These are phyloP conservation scores for Dryas alaskensis DNA, from an alignment of 306 rosid species.

Conservation along the genomic window DNA sequence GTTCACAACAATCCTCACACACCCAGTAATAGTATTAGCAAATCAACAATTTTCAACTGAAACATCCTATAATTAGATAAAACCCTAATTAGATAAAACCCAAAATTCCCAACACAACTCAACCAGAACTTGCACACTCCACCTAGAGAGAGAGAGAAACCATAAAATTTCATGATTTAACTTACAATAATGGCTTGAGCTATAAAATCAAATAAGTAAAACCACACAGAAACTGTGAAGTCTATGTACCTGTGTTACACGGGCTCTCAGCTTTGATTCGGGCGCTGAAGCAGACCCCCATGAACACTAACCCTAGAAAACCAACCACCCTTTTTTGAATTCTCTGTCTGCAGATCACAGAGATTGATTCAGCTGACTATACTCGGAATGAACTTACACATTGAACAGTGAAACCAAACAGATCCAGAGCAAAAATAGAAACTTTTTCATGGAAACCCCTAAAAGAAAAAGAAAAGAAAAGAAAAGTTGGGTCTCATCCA, in stretches of 20 bases:
- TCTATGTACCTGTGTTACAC: conserved; percentile 39
- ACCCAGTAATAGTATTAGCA: not conserved
- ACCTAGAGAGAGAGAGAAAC: not conserved
- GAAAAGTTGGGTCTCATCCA: conserved; percentile 13
- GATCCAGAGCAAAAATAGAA: conserved; percentile 32
- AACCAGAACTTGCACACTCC: not conserved
- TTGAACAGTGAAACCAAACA: conserved; percentile 17
- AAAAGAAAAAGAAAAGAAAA: not conserved
- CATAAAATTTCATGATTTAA: not conserved
- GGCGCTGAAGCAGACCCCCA: conserved; percentile 57
- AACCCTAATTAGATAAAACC: not conserved
- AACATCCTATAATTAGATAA: not conserved
- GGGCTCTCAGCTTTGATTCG: conserved; percentile 50
- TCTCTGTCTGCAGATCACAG: conserved; percentile 37
- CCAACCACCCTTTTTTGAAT: conserved; percentile 20
- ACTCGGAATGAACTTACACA: conserved; percentile 9
- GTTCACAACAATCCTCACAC: not conserved
- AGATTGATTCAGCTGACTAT: conserved; percentile 10
- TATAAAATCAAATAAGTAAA: not conserved
- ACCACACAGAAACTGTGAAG: not conserved
- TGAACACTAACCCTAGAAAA: conserved; percentile 23
- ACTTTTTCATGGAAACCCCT: not conserved
- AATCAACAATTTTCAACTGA: not conserved
- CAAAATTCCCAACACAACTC: not conserved
- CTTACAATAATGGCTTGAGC: not conserved